Evolutionary conservation across 2,329 filamentous ascomycete genomes (phyloP).

Genomic region (Xylariaceae sp.): DNA sequence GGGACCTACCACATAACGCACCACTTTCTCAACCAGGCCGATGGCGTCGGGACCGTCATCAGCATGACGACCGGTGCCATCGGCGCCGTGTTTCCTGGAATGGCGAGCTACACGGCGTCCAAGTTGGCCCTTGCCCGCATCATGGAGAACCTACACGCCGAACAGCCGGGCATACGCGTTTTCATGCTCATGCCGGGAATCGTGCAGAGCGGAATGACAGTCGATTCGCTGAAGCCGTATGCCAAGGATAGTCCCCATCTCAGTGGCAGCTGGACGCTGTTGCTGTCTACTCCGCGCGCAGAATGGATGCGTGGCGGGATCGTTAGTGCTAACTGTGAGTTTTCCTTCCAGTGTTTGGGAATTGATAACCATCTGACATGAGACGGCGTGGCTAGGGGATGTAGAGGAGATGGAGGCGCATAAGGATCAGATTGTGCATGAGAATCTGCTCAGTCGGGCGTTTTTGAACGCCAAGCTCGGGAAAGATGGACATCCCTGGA

Average conservation of each 20-base stretch:
- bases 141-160: slow-evolving; percentile 20
- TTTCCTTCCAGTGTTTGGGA: slow-evolving; percentile 7
- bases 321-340: slow-evolving; percentile 21
- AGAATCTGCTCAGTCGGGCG: slow-evolving; percentile 15
- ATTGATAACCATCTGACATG: slow-evolving; percentile 10
- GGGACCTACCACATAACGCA: slow-evolving; percentile 19
- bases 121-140: slow-evolving; percentile 17
- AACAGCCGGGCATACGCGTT: slow-evolving; percentile 14
- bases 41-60: slow-evolving; percentile 17
- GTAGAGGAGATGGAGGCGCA: slow-evolving; percentile 24
- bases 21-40: slow-evolving; percentile 18
- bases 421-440: slow-evolving; percentile 20
- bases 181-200: slow-evolving; percentile 17
- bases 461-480: slow-evolving; percentile 22
- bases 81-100: slow-evolving; percentile 7
- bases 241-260: slow-evolving; percentile 12
- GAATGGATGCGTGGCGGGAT: slow-evolving; percentile 22
- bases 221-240: slow-evolving; percentile 15
- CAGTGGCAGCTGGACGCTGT: slow-evolving; percentile 13
- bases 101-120: slow-evolving; percentile 17
- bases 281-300: slow-evolving; percentile 16
- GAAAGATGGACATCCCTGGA: slow-evolving; percentile 21
- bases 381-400: slow-evolving; percentile 15
- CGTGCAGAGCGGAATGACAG: slow-evolving; percentile 12
- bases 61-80: slow-evolving; percentile 16